Conservation (phyloP, 345 rosid species). For the Eucalyptus dawsonii region DNA sequence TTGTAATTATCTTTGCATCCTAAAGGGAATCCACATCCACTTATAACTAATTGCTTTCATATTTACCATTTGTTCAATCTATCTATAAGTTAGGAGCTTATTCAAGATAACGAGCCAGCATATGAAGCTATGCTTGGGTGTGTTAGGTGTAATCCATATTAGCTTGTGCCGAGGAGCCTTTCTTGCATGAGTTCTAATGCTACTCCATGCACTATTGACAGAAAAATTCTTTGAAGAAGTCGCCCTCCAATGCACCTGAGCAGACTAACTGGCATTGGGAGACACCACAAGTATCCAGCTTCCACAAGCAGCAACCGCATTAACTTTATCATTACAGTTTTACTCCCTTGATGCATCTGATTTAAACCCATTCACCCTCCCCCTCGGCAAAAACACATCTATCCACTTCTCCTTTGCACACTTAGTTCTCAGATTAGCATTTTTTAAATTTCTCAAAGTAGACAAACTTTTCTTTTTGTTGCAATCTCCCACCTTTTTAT, state of each 20-base stretch:
- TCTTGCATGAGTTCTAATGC: not conserved
- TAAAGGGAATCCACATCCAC: too few species aligned
- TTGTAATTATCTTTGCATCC: not conserved
- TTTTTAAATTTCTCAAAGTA: not conserved
- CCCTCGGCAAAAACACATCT: not conserved
- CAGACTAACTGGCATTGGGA: too few species aligned
- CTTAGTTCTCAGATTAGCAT: not conserved
- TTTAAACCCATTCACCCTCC: not conserved
- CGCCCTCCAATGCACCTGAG: not conserved
- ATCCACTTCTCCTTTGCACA: not conserved
- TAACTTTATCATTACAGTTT: not conserved
- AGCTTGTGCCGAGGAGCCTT: not conserved
- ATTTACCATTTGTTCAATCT: not conserved
- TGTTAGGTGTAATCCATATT: not conserved
- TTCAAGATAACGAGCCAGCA: not conserved
- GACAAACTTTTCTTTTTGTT: not conserved
- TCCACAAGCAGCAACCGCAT: not conserved
- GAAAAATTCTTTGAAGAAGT: not conserved
- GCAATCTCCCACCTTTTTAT: not conserved
- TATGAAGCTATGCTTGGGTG: not conserved
- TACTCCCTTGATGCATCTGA: not conserved
- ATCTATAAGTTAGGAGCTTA: not conserved
- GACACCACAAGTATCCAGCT: too few species aligned
- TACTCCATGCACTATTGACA: not conserved
- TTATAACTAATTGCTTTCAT: not conserved